Percentiles rank a stretch among this genome's conserved stretches.
phyloP scores from a whole-genome alignment of 441 rosid species.

The Brassica hybrid region DNA sequence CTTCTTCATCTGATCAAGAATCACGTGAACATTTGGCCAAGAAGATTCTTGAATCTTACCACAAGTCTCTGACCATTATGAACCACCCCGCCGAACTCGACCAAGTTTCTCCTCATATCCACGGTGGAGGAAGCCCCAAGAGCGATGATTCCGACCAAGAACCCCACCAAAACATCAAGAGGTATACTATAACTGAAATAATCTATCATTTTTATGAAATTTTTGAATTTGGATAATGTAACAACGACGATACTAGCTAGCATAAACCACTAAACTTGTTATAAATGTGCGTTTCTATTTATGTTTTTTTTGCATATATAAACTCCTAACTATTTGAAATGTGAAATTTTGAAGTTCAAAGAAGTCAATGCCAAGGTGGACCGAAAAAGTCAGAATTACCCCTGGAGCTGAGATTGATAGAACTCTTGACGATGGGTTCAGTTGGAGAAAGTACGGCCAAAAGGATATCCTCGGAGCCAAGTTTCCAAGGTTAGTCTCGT shows the following conservation, averaged over 20 bases:
- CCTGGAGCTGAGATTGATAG: slow-evolving; percentile 62
- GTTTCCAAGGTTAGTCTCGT: slow-evolving; percentile 63
- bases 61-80: slow-evolving; percentile 62
- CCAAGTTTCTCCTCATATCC: slow-evolving; percentile 51
- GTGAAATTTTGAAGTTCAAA: slow-evolving; percentile 45
- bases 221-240: background rate
- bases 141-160: slow-evolving; percentile 81
- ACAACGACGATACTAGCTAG: background rate
- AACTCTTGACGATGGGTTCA: slow-evolving; percentile 79
- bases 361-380: slow-evolving; percentile 64
- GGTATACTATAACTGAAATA: slow-evolving; percentile 46
- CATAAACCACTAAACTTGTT: background rate
- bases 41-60: too few relatives aligned
- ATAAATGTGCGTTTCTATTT: background rate
- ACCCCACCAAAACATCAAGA: slow-evolving; percentile 49
- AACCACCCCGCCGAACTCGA: slow-evolving; percentile 42
- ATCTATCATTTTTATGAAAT: background rate
- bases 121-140: slow-evolving; percentile 55
- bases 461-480: slow-evolving; percentile 86
- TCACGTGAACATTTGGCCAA: slow-evolving; percentile 51
- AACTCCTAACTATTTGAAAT: slow-evolving; percentile 4
- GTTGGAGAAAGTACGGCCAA: slow-evolving; percentile 95
- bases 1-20: slow-evolving; percentile 51
- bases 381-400: slow-evolving; percentile 52
- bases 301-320: background rate